Evolutionary conservation across 345 rosid species (phyloP).

Genomic region (Xanthoceras sorbifolium): DNA sequence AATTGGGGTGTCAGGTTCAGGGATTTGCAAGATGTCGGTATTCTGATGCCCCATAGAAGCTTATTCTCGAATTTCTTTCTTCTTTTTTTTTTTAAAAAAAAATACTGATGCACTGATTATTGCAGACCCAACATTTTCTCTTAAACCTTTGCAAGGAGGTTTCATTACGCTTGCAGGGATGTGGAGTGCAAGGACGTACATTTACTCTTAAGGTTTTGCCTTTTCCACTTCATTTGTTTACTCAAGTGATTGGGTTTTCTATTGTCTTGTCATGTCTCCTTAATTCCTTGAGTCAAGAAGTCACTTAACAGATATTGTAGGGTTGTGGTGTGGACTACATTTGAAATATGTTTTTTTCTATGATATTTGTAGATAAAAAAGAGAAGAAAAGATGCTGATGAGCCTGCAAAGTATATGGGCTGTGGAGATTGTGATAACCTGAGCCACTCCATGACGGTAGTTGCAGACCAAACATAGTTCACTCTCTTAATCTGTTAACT

Average conservation of each 20-base stretch:
- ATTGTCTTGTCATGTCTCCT: constrained; percentile 5
- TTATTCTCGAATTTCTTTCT: constrained; percentile 12
- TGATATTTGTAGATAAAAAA: constrained; percentile 62
- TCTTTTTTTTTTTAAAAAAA: constrained; percentile 3
- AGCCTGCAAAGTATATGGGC: constrained; percentile 93
- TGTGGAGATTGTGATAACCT: constrained; percentile 86
- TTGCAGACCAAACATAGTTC: neutral
- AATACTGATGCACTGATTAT: constrained; percentile 23
- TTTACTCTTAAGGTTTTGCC: constrained; percentile 79
- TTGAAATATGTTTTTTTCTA: constrained; percentile 15
- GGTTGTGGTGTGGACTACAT: constrained; percentile 7
- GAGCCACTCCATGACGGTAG: constrained; percentile 83
- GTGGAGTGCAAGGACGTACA: constrained; percentile 78
- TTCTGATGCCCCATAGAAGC: constrained; percentile 27
- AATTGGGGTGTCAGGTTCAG: constrained; percentile 96
- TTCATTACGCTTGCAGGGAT: constrained; percentile 78
- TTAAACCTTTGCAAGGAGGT: constrained; percentile 88
- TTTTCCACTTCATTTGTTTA: neutral
- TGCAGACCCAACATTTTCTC: constrained; percentile 72
- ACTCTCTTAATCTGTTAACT: neutral
- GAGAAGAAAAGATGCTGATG: constrained; percentile 76
- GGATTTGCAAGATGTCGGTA: constrained; percentile 72
- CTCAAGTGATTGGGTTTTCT: constrained; percentile 13
- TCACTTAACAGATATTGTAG: neutral
- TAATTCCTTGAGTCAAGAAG: constrained; percentile 9